Percentiles rank a stretch among this genome's conserved stretches.
Conservation (phyloP, 306 rosid genomes). For the Acacia crassicarpa region DNA sequence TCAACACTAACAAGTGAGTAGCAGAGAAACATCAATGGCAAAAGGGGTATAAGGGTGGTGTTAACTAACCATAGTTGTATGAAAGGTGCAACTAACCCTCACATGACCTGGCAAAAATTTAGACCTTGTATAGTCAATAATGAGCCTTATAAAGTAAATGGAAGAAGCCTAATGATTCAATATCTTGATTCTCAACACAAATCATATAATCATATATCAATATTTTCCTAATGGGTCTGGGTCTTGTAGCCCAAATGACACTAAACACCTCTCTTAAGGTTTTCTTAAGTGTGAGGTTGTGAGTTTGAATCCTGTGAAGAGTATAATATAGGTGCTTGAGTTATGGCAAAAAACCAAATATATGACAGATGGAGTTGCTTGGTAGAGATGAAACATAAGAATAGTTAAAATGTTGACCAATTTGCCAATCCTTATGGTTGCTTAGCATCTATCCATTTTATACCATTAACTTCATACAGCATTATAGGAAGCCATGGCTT, state of each 20-base stretch:
- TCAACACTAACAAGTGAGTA: background rate
- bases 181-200: background rate
- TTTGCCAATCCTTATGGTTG: background rate
- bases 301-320: too few relatives aligned
- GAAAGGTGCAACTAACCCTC: background rate
- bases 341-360: too few relatives aligned
- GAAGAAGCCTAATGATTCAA: background rate
- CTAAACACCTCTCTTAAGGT: too few relatives aligned
- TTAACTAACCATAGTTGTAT: background rate
- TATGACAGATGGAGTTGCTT: too few relatives aligned
- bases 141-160: background rate
- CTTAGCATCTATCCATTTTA: background rate
- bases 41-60: background rate
- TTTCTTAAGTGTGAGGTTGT: too few relatives aligned
- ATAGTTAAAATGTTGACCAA: background rate
- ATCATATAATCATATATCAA: too few relatives aligned
- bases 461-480: background rate
- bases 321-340: too few relatives aligned
- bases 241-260: too few relatives aligned
- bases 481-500: background rate
- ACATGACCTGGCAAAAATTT: slow-evolving; percentile 5
- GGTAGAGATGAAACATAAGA: too few relatives aligned
- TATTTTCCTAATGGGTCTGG: background rate
- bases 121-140: background rate
- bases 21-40: background rate